Base-by-base conservation (phyloP, 2,329 filamentous ascomycete genomes). In the Hypoxylon sp. region DNA sequence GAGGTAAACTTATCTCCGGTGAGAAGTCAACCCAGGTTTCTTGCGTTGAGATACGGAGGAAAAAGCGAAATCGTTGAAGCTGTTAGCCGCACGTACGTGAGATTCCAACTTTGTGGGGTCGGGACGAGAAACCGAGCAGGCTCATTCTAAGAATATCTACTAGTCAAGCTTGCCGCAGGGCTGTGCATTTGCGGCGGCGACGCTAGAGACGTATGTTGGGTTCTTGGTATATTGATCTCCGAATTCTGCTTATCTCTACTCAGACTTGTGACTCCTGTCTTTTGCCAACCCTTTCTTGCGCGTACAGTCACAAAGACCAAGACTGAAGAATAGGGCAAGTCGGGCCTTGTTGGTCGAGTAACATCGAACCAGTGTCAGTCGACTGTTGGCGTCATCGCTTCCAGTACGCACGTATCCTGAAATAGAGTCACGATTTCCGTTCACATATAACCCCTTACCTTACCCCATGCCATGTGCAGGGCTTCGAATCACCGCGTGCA, bases 71-170 rank as follows among this genome's bases (percentile, higher is more conserved):
- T 31, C 27, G 24, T 48, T 11, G 5, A 52, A 5, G 15, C 13
- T 24, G 7, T 35, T 8, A 29, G 24, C 21, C 31, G 48, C 37
- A 58, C 29, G 39, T 24, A 39, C 48, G 42, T 32, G 35, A 35
- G 17, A 46, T 35, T 31, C 29, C 44, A 37, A 48, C 29, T 54
- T 57, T 56, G 58, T 56, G 60, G 55, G 56, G 63, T 66, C 63
- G 51, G 56, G 31, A 21, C 35, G n/a, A 27, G 44, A 48, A 31
- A 42, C 59, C 59, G 53, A 53, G 39, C 39, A 44, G 27, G 46
- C 6, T 3, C 46, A 24, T 60, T 64, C 60, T 65, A 64, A 68
- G 52, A 65, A 65, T 65, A 65, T 35, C 39, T 37, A 24, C n/a
- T 51, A 57, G 29, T 32, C 19, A 46, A 51, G 15, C 50, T 53